Conservation (phyloP, 2,329 filamentous ascomycete species). For the Aquanectria penicillioides region DNA sequence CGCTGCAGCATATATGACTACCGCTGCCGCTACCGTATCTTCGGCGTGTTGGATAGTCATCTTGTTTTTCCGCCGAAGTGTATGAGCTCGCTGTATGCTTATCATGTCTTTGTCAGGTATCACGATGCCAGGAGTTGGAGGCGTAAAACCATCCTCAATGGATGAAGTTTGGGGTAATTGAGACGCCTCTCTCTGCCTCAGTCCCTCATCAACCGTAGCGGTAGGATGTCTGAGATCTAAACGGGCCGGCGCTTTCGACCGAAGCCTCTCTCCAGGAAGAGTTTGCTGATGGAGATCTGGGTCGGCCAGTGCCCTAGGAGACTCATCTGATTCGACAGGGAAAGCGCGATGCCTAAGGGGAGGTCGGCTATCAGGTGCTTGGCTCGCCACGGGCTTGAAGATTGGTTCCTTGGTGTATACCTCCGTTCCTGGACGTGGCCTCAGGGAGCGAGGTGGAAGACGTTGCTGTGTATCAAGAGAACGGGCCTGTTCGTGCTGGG, state of each 20-base stretch:
- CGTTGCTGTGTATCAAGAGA: slow-evolving; percentile 39
- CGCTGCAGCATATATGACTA: slow-evolving; percentile 63
- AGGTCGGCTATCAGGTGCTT: slow-evolving; percentile 24
- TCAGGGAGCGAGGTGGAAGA: slow-evolving; percentile 29
- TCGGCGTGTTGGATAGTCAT: slow-evolving; percentile 58
- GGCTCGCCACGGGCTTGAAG: slow-evolving; percentile 35
- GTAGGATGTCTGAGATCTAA: slow-evolving; percentile 30
- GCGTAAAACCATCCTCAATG: slow-evolving; percentile 33
- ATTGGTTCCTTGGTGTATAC: slow-evolving; percentile 40
- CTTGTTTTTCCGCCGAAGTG: slow-evolving; percentile 56
- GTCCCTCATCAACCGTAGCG: slow-evolving; percentile 23
- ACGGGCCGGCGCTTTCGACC: slow-evolving; percentile 18
- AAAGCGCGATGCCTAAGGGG: slow-evolving; percentile 27
- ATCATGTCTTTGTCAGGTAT: slow-evolving; percentile 54
- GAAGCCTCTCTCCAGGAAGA: not conserved
- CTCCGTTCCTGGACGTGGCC: slow-evolving; percentile 36
- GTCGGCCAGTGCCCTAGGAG: slow-evolving; percentile 19
- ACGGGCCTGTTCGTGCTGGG: slow-evolving; percentile 34
- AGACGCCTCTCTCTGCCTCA: slow-evolving; percentile 29
- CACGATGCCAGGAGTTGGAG: slow-evolving; percentile 59
- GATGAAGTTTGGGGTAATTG: slow-evolving; percentile 14
- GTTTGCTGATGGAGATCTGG: slow-evolving; percentile 5
- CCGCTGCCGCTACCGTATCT: slow-evolving; percentile 63
- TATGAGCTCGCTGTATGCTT: slow-evolving; percentile 53
- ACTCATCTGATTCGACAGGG: slow-evolving; percentile 24